Base-by-base conservation (phyloP, 2,329 filamentous ascomycete genomes). In the Tympanopsis confertula region DNA sequence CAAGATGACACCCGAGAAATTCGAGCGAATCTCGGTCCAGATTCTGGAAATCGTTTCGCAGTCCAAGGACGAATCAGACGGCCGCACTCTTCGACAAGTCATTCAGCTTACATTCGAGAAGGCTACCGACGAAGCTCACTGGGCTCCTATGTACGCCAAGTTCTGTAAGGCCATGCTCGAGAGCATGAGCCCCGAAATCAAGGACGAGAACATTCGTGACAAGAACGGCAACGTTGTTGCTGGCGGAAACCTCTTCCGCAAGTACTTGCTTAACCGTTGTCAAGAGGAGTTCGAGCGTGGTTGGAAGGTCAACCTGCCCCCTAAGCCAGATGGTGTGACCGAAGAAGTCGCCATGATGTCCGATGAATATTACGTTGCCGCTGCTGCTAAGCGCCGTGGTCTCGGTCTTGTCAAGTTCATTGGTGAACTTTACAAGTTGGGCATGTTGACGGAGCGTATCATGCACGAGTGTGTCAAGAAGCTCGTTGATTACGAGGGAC, bases 1-100 rank as follows among this genome's bases (percentile, higher is more conserved):
- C 78, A 98, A 98, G 82, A 96, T 98, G 91, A 96, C 91, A 0
- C 91, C 91, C 0, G 91, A 98, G 65, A 98, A 96, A 56, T 98
- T 98, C 52, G 88, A 94, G 57, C 87, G 82, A 65, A 94, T 98
- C 48, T 78, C 91, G 5, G 84, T 88, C 44, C 87, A 95, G 59
- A 94, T 98, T 44, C 73, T 98, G 20, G 71, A 78, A 38, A 98
- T 98, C 56, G 87, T 89, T 19, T 83, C 78, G 17, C 91, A 98
- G 58, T 96, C 89, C 38, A 94, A 94, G 72, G 83, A 94, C 50
- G 91, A 98, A 65, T 75, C 76, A 17, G 91, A 98, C 52, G 91
- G 91, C 33, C 85, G 89, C 41, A 96, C 91, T 5, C 73, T 98
- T 37, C 84, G 91, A 51, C 91, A 98, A 62, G 89, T 98, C 53